A percentile compares a stretch with the other conserved stretches of the same genome.
These are phyloP conservation scores for Entonaema liquescens DNA, from an alignment of 495 filamentous ascomycete species.

Conservation along the genomic window DNA sequence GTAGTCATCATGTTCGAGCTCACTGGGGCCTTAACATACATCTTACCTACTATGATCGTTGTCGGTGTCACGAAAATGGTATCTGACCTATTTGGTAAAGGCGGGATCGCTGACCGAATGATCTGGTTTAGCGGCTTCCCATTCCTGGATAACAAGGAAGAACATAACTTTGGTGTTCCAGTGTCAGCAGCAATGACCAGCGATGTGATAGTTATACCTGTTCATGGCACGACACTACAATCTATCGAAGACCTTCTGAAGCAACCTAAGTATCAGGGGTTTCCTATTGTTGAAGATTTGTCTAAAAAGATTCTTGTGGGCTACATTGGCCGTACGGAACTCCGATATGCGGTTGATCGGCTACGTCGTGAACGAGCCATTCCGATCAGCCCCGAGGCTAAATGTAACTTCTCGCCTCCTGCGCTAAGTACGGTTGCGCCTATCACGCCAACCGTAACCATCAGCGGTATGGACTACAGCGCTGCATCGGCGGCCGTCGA, in stretches of 20 bases:
- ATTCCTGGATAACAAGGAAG: conserved; percentile 97
- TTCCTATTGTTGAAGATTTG: conserved; percentile 86
- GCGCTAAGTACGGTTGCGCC: conserved; percentile 58
- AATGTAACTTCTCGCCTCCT: conserved; percentile 82
- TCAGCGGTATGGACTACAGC: conserved; percentile 51
- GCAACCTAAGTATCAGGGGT: conserved; percentile 91
- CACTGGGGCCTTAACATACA: conserved; percentile 93
- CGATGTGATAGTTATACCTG: conserved; percentile 76
- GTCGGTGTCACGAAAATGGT: conserved; percentile 97
- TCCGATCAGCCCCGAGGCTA: conserved; percentile 66
- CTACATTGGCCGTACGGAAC: conserved; percentile 94
- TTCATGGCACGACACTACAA: conserved; percentile 75
- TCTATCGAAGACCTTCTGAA: conserved; percentile 77
- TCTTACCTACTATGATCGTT: conserved; percentile 97
- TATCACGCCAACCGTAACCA: conserved; percentile 69
- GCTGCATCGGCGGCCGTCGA: conserved; percentile 71
- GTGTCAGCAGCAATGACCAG: conserved; percentile 93
- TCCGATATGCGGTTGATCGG: conserved; percentile 91
- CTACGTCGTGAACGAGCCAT: conserved; percentile 78
- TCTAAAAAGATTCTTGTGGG: conserved; percentile 78
- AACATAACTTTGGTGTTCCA: conserved; percentile 95
- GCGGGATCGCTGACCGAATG: conserved; percentile 97
- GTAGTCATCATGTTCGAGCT: conserved; percentile 99
- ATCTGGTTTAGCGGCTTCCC: conserved; percentile 99
- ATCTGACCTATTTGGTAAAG: conserved; percentile 88